Base-by-base conservation (phyloP, 2,329 filamentous ascomycete genomes). In the Thielaviopsis punctulata region DNA sequence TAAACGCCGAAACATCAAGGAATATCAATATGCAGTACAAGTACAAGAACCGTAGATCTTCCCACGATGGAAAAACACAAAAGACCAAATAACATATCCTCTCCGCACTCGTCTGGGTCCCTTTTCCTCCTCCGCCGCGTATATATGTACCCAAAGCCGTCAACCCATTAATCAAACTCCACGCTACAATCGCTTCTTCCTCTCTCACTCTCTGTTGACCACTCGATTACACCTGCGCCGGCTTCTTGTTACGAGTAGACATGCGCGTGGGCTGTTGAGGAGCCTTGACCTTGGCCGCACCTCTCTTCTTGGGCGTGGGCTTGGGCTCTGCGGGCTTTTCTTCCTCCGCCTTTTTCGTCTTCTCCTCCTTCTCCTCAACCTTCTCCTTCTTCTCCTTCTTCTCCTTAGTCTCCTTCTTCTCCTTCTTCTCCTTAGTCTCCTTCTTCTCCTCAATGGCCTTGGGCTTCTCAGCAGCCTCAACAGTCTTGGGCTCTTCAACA, bases 381-480 rank as follows among this genome's bases (percentile, higher is more conserved):
- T 60, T 59, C 56, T 62, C 59, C 5, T 49, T 56, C 53, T 57
- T 52, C 18, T 47, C 27, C 23, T 44, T 39, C 15, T n/a, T 27
- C 10, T 25, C 5, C 45, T 52, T 30, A 23, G 36, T 52, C 48
- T 58, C 56, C 51, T 61, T 61, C 54, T 64, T 59, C 54, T 64
- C 62, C 5, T 56, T 53, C 27, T 62, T 61, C 15, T 60, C 59
- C 24, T 55, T 55, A 23, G 51, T 64, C 58, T 56, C 58, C 52
- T 60, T 59, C 56, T 62, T n/a, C 5, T 49, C 55, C 53, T 70
- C 67, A 23, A 70, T 65, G 22, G 66, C 62, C 58, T 69, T 65
- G 21, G 61, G 61, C 27, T 59, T 57, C 50, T 66, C 63, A 51
- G 65, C 63, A 52, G 57, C 53, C 58, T 18, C 44, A 45, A 45